Base-by-base conservation (phyloP, 1,284 basidiomycete genomes). In the Cryptococcus sp. region DNA sequence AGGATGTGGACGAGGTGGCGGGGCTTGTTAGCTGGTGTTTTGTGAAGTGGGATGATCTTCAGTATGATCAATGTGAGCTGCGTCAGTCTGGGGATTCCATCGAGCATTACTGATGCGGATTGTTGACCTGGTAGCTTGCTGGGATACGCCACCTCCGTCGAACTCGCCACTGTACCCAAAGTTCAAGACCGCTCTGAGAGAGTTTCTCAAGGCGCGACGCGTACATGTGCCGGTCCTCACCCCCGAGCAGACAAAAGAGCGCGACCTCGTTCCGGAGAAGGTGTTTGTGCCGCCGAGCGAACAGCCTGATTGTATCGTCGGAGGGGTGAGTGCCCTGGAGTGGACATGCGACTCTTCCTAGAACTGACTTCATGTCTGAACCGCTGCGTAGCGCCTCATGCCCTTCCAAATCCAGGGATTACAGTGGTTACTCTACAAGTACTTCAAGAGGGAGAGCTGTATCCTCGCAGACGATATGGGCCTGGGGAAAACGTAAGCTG, bases 391-490 rank as follows among this genome's bases (percentile, higher is more conserved):
- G 56, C 85, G 84, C 62, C 80, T 95, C 48, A 91, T 93, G 88
- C 83, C 84, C 23, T 95, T 93, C 78, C 90, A 94, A 86, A 82
- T 95, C 23, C 87, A 92, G 51, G 94, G 95, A 5, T 85, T 97
- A 60, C 94, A 94, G 61, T 97, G 94, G 92, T 80, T 97, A 33
- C 85, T 85, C 59, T 83, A 86, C 67, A 93, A 95, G 65, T 93
- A 92, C 88, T 90, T 86, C 84, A 86, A 85, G 63, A 81, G 83
- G 45, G 90, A 93, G 62, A 85, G 87, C 39, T 93, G 89, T 65
- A 98, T 97, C 63, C 82, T 98, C n/a, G 93, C 94, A 2, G 95
- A 98, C 70, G 95, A 98, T 77, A 98, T 98, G 95, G 93, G 91
- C 52, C 77, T 94, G 65, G 78, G 73, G n/a, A 78, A 79, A 59